Base-by-base conservation (phyloP, 1,139 yeast genomes). In the Pichia sp. region DNA sequence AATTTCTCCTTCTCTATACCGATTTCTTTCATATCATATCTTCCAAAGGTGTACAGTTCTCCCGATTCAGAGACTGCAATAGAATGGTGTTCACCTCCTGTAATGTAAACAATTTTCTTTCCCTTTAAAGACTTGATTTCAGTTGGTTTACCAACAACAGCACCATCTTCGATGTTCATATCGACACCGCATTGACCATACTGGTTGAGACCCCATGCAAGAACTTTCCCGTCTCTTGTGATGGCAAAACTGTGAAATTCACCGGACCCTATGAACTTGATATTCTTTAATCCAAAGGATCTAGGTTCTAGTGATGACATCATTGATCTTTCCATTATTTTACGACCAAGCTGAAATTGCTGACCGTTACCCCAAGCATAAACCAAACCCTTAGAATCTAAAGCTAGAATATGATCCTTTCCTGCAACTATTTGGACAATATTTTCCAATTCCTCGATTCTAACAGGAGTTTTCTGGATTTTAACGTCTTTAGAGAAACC, bases 281-380 rank as follows among this genome's bases (percentile, higher is more conserved):
- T 81, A 61, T 88, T 83, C 64, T 82, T 86, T 58, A 93, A 74
- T 1, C 92, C 92, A 67, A 88, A 84, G 57, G 86, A 86, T 64
- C 90, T 83, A 29, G 92, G 90, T 59, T 85, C 90, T 52, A 88
- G 75, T 2, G 88, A 80, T 59, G 81, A 78, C 65, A 80, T 75
- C 66, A 89, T 78, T 61, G 85, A 88, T 71, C 95, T 83, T 64
- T 88, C 96, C 65, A 87, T 67, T 19, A 88, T 79, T 63, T 85
- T 84, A 64, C 96, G 81, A 16, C 98, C 99, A 59, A 93, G 77
- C 74, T 93, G 99, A 70, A 77, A 84, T 65, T 89, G 96, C 64
- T 90, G 96, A 16, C 97, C 97, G 68, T 90, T 89, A 61, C 99
- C 99, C 99, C 99, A 95, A 0, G 98, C 92, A 66, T 80, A 90